A percentile compares a stretch with the other conserved stretches of the same genome.
phyloP scores from a whole-genome alignment of 345 rosid genomes.

The Citrus unshiu region DNA sequence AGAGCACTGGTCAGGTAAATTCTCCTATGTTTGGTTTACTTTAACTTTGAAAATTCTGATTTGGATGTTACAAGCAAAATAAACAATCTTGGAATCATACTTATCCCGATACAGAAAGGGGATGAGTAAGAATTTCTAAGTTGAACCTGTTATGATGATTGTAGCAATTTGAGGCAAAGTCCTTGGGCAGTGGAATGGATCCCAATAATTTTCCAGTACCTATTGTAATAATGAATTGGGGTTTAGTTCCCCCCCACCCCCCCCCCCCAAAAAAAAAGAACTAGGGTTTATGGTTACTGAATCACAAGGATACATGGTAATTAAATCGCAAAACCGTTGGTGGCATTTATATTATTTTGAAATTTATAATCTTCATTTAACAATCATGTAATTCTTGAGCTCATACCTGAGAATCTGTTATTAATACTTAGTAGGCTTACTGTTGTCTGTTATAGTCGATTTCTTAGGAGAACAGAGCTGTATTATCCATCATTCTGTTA shows the following conservation, averaged over 20 bases:
- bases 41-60: not conserved
- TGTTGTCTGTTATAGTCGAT: not conserved
- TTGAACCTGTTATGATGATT: constrained; percentile 4
- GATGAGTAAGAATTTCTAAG: not conserved
- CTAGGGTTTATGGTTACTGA: too few relatives aligned
- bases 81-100: not conserved
- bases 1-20: constrained; percentile 89
- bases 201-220: not conserved
- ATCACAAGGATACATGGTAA: not conserved
- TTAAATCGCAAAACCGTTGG: not conserved
- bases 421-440: not conserved
- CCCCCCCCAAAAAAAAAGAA: not conserved
- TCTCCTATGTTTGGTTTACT: not conserved
- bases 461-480: constrained; percentile 1
- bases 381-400: not conserved
- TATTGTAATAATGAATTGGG: not conserved
- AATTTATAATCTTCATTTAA: not conserved
- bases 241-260: too few relatives aligned
- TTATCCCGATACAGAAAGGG: not conserved
- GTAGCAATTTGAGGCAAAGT: not conserved
- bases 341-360: not conserved
- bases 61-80: not conserved
- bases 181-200: not conserved
- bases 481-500: not conserved
- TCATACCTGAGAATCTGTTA: not conserved